These are phyloP conservation scores for Ogataea allantospora DNA, from an alignment of 805 yeast genomes.

Conservation along the genomic window DNA sequence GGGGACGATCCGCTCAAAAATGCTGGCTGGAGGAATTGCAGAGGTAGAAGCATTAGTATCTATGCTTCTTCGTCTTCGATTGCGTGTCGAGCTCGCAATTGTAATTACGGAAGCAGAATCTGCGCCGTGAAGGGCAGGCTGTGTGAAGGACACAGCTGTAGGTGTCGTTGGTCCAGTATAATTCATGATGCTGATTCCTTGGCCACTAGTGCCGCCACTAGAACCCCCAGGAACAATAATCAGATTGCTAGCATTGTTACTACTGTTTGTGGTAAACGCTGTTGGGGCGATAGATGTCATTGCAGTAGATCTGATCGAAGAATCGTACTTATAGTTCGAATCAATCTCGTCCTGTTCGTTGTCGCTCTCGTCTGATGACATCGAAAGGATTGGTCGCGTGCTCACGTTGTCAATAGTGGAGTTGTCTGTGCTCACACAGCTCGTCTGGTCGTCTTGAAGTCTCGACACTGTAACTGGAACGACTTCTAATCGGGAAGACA, in stretches of 20 bases:
- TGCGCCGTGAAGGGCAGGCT: slow-evolving; percentile 10
- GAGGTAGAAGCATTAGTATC: slow-evolving; percentile 61
- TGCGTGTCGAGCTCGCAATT: slow-evolving; percentile 34
- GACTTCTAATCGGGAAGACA: slow-evolving; percentile 1
- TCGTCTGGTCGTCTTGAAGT: slow-evolving; percentile 13
- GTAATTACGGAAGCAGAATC: slow-evolving; percentile 36
- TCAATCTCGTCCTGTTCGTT: slow-evolving; percentile 19
- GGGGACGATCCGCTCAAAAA: slow-evolving; percentile 50
- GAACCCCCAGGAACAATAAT: slow-evolving; percentile 24
- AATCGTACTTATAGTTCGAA: slow-evolving; percentile 18
- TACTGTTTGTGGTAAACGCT: slow-evolving; percentile 20
- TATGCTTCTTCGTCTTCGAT: slow-evolving; percentile 33
- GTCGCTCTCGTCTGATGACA: slow-evolving; percentile 34
- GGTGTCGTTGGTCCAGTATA: slow-evolving; percentile 6
- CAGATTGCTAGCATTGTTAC: slow-evolving; percentile 18
- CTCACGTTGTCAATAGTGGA: slow-evolving; percentile 38
- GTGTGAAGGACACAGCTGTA: slow-evolving; percentile 7
- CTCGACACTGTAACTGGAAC: neutral
- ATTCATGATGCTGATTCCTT: slow-evolving; percentile 7
- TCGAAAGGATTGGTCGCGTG: slow-evolving; percentile 48
- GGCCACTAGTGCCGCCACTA: slow-evolving; percentile 4
- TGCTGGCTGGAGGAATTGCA: slow-evolving; percentile 74
- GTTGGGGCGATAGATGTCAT: slow-evolving; percentile 50
- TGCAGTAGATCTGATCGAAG: slow-evolving; percentile 42
- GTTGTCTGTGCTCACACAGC: slow-evolving; percentile 20